These are phyloP conservation scores for Podospora pseudoanserina DNA, from an alignment of 495 filamentous ascomycete species.

Conservation along the genomic window DNA sequence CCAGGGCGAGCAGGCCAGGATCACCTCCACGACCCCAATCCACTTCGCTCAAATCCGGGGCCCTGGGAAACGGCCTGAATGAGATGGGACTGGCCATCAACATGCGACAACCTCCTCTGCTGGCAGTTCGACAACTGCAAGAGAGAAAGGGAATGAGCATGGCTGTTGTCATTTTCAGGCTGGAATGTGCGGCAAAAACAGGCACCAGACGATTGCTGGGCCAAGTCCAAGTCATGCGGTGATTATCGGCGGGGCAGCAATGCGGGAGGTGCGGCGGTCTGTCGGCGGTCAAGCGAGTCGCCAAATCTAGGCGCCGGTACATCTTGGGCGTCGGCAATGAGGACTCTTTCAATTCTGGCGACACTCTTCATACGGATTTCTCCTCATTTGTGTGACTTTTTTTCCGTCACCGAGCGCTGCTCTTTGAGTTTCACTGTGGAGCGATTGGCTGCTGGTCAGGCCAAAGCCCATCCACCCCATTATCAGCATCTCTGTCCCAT, in stretches of 20 bases:
- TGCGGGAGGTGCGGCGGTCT: conserved; percentile 19
- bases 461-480: too few relatives aligned
- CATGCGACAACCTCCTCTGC: not conserved
- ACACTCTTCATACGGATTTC: too few relatives aligned
- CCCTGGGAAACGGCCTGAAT: not conserved
- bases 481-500: not conserved
- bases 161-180: not conserved
- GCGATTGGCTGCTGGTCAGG: not conserved
- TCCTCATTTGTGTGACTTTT: too few relatives aligned
- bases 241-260: conserved; percentile 23
- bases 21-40: conserved; percentile 15
- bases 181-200: conserved; percentile 7
- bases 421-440: not conserved
- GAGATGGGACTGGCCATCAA: not conserved
- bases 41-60: not conserved
- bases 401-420: not conserved
- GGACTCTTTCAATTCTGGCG: not conserved
- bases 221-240: conserved; percentile 19
- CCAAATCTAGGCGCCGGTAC: conserved; percentile 3
- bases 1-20: conserved; percentile 7
- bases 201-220: not conserved
- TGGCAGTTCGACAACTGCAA: not conserved
- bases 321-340: not conserved
- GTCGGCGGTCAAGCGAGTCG: conserved; percentile 24
- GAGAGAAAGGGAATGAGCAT: not conserved